Base-by-base conservation (phyloP, 2,329 filamentous ascomycete species). In the Paramyrothecium roridum region DNA sequence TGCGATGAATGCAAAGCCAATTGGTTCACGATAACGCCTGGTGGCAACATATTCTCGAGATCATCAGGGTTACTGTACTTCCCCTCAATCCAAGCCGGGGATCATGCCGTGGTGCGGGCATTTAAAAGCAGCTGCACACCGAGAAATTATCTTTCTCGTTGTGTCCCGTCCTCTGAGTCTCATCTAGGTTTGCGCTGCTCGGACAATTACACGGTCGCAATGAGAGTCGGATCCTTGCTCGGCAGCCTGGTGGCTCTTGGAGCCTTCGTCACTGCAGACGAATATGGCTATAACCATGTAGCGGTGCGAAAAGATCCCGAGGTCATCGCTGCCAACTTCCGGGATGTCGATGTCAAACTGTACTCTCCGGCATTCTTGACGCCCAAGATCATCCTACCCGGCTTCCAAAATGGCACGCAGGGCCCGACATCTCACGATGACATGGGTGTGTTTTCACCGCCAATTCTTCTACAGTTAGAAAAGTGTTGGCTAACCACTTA, bases 281-380 rank as follows among this genome's bases (percentile, higher is more conserved):
- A 58, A 45, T 60, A 60, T 48, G 58, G 58, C 19, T 58, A 56
- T 48, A 60, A 60, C 54, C 58, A 60, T 37, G 56, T 54, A 21
- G 33, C 33, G 7, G 48, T 58, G 7, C 48, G 37, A 11, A 46
- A 16, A 22, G 58, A 60, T 53, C 50, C 54, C 8, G 54, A 58
- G 8, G 33, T 53, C 23, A 46, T 60, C 11, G 48, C 23, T n/a
- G 16, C 22, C 16, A 54, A 52, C 33, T 60, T 60, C 37, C 26
- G 30, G 34, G 54, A 56, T 23, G 58, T 60, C 48, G 54, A 58
- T 48, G 50, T 62, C 48, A 54, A 60, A 11, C 54, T 62, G 30
- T 48, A 52, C 13, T 60, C 60, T 20, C 60, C 60, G 3, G 54
- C 55, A 2, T 62, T 62, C 51, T 34, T 58, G 30, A 53, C 40